phyloP scores from a whole-genome alignment of 768 basidiomycete species.

The Podaxis sp. region DNA sequence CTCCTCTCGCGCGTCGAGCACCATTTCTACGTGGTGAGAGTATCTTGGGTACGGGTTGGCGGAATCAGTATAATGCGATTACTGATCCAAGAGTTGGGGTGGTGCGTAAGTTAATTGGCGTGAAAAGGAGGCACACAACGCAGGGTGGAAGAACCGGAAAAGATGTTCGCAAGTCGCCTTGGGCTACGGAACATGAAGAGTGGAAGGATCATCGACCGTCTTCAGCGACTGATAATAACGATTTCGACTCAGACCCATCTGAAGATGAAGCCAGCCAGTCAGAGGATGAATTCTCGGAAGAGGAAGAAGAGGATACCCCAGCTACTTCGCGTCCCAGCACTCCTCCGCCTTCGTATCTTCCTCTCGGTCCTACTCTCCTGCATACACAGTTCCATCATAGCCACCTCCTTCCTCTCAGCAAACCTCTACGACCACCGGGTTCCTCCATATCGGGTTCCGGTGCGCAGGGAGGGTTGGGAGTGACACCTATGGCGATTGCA shows the following conservation, averaged over 20 bases:
- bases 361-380: conserved; percentile 66
- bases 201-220: conserved; percentile 39
- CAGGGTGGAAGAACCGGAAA: conserved; percentile 35
- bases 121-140: conserved; percentile 60
- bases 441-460: conserved; percentile 38
- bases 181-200: conserved; percentile 48
- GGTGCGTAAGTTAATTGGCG: conserved; percentile 64
- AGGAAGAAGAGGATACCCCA: conserved; percentile 55
- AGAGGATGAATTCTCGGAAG: conserved; percentile 66
- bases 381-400: conserved; percentile 68
- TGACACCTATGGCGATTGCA: conserved; percentile 31
- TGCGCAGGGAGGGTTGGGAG: conserved; percentile 36
- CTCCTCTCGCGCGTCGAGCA: conserved; percentile 16
- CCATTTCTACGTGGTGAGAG: not conserved
- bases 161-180: conserved; percentile 30
- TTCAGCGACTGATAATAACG: conserved; percentile 31
- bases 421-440: conserved; percentile 59
- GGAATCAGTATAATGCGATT: conserved; percentile 49
- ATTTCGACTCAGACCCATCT: conserved; percentile 33
- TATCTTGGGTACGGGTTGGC: conserved; percentile 41
- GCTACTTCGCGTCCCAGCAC: conserved; percentile 58
- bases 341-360: conserved; percentile 70
- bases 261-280: conserved; percentile 27
- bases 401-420: conserved; percentile 59
- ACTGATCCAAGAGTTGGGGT: conserved; percentile 77